Percentiles rank a stretch among this genome's conserved stretches.
phyloP scores from a whole-genome alignment of 768 basidiomycete species.

The Suillus subluteus region DNA sequence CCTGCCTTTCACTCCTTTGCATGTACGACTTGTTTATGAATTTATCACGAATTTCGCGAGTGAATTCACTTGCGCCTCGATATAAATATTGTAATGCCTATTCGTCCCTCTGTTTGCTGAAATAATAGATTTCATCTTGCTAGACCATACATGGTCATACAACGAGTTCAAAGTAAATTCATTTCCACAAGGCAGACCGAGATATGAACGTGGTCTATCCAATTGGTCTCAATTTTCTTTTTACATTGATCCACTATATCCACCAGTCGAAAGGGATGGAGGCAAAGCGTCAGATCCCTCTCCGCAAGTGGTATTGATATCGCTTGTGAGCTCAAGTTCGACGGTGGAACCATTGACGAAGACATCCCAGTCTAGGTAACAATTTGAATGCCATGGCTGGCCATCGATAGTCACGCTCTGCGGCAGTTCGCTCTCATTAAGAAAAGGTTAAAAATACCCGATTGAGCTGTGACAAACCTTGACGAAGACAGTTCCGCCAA shows the following conservation, averaged over 20 bases:
- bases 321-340: conserved; percentile 57
- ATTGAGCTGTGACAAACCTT: conserved; percentile 40
- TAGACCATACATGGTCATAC: not conserved
- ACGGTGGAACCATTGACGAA: conserved; percentile 55
- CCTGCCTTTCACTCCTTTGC: conserved; percentile 3
- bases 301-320: conserved; percentile 58
- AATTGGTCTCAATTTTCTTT: not conserved
- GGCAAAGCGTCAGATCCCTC: conserved; percentile 49
- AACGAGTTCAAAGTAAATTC: not conserved
- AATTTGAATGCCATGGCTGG: conserved; percentile 60
- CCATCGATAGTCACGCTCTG: conserved; percentile 64
- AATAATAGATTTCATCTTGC: not conserved
- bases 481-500: conserved; percentile 59
- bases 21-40: conserved; percentile 7
- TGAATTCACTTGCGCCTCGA: not conserved
- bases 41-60: not conserved
- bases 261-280: conserved; percentile 68
- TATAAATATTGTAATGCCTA: not conserved
- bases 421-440: not conserved
- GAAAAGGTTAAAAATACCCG: not conserved
- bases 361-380: conserved; percentile 69
- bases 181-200: not conserved
- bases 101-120: not conserved
- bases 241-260: conserved; percentile 31
- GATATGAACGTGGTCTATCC: not conserved